Evolutionary conservation across 768 basidiomycete species (phyloP).

Genomic region (Filobasidium floriforme): DNA sequence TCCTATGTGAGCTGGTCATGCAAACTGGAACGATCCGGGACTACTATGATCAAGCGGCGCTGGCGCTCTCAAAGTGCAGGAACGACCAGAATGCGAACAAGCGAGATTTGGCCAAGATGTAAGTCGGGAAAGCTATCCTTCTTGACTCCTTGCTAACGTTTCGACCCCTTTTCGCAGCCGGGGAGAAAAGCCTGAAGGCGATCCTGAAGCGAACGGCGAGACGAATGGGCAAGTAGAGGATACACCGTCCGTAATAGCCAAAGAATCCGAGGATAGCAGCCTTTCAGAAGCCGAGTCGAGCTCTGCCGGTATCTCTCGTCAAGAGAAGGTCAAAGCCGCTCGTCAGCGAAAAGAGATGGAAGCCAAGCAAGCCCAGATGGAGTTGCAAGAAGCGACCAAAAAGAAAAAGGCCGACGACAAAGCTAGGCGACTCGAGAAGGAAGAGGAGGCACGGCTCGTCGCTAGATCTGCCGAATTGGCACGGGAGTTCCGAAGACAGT

Average conservation of each 20-base stretch:
- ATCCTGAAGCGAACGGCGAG: slow-evolving; percentile 7
- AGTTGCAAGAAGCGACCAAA: slow-evolving; percentile 5
- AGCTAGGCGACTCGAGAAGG: slow-evolving; percentile 15
- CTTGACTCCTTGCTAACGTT: neutral
- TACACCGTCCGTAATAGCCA: slow-evolving; percentile 7
- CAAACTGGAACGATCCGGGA: slow-evolving; percentile 81
- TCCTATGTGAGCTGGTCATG: slow-evolving; percentile 80
- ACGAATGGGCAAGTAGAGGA: slow-evolving; percentile 14
- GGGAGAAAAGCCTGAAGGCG: neutral
- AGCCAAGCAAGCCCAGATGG: slow-evolving; percentile 30
- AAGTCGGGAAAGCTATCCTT: slow-evolving; percentile 45
- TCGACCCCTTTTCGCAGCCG: neutral
- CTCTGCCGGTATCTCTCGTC: slow-evolving; percentile 3
- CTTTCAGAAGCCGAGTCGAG: slow-evolving; percentile 24
- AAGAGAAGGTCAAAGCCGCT: slow-evolving; percentile 19
- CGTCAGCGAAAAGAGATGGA: slow-evolving; percentile 44
- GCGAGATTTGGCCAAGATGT: slow-evolving; percentile 79
- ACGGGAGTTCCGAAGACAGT: slow-evolving; percentile 82
- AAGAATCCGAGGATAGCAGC: slow-evolving; percentile 25
- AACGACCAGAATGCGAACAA: slow-evolving; percentile 96
- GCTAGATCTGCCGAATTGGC: slow-evolving; percentile 70
- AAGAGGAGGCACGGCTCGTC: slow-evolving; percentile 14
- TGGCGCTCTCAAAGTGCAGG: slow-evolving; percentile 78
- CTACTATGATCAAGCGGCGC: slow-evolving; percentile 84
- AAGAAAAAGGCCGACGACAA: slow-evolving; percentile 20